phyloP scores from a whole-genome alignment of 495 filamentous ascomycete genomes.

The Beverwykella pulmonaria region DNA sequence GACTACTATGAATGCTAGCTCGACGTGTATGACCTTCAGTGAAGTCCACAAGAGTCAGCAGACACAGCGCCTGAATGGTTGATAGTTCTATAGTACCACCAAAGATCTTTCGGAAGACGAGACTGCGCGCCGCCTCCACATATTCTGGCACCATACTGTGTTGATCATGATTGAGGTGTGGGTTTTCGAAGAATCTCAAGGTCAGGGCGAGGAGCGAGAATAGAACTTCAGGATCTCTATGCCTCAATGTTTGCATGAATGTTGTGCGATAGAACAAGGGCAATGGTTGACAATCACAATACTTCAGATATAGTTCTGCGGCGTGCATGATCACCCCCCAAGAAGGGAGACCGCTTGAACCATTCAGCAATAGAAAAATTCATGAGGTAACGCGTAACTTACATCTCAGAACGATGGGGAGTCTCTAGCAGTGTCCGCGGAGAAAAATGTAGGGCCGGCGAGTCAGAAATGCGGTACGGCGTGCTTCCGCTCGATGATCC shows the following conservation, averaged over 20 bases:
- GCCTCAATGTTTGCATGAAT: background rate
- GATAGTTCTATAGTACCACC: background rate
- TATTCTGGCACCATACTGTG: background rate
- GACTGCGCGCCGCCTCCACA: background rate
- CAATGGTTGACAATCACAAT: background rate
- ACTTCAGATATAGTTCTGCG: background rate
- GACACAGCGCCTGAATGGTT: background rate
- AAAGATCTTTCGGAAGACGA: background rate
- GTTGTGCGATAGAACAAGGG: background rate
- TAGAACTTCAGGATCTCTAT: background rate
- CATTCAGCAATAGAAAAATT: background rate
- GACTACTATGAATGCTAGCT: background rate
- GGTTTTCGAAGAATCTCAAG: background rate
- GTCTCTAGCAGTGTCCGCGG: too few relatives aligned
- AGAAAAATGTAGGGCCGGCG: background rate
- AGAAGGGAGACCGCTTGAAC: background rate
- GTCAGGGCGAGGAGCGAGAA: background rate
- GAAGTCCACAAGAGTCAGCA: background rate
- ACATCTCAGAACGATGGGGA: background rate
- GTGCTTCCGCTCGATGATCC: background rate
- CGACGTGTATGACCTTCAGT: background rate
- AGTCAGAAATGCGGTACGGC: background rate
- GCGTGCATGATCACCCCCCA: background rate
- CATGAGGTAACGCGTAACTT: background rate
- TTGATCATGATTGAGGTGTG: background rate